Conservation (phyloP, 768 basidiomycete genomes). For the Hortiboletus flavorubellus region DNA sequence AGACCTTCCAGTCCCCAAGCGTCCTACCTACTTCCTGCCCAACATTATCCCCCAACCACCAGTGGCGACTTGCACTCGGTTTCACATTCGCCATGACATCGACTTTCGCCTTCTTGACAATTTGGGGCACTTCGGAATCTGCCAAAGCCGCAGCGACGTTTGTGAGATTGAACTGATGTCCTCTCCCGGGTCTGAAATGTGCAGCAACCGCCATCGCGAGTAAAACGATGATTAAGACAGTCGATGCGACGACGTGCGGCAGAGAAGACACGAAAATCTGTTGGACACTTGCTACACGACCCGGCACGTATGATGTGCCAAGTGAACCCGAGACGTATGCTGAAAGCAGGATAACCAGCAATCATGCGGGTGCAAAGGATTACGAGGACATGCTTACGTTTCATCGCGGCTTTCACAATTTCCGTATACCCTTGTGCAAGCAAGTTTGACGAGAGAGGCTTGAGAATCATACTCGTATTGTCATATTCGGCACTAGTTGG, state of each 20-base stretch:
- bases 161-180: constrained; percentile 12
- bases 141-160: constrained; percentile 11
- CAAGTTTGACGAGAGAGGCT: constrained; percentile 4
- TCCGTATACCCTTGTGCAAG: constrained; percentile 7
- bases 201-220: constrained; percentile 1
- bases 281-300: constrained; percentile 9
- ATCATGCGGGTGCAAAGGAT: not conserved
- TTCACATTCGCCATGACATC: not conserved
- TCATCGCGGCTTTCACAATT: constrained; percentile 16
- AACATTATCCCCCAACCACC: not conserved
- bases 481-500: not conserved
- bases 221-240: not conserved
- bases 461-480: constrained; percentile 1
- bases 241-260: constrained; percentile 12
- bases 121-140: constrained; percentile 4
- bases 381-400: constrained; percentile 7
- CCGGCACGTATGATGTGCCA: constrained; percentile 13
- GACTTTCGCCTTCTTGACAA: constrained; percentile 3
- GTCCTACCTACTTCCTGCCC: constrained; percentile 6
- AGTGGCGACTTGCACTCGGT: not conserved
- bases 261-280: constrained; percentile 15
- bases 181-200: constrained; percentile 9
- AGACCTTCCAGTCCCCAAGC: constrained; percentile 7
- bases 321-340: constrained; percentile 13
- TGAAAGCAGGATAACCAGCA: not conserved